Evolutionary conservation across 805 yeast species (phyloP).

Genomic region (Kuraishia piskuri): DNA sequence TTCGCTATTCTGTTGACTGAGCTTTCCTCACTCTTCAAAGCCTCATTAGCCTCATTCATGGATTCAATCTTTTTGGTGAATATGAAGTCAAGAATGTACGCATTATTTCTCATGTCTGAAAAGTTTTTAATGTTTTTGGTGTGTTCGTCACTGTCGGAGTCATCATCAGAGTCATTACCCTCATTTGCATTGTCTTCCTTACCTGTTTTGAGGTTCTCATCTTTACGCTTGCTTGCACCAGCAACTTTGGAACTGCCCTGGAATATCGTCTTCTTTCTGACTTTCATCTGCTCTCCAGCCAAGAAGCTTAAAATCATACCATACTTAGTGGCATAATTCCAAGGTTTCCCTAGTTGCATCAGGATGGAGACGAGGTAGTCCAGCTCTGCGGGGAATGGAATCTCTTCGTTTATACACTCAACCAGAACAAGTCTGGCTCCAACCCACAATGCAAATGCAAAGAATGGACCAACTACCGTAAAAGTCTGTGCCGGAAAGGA

Average conservation of each 20-base stretch:
- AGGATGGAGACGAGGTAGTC: conserved; percentile 11
- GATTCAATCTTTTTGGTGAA: conserved; percentile 15
- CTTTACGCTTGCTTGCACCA: not conserved
- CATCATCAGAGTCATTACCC: conserved; percentile 16
- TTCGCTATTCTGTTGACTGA: not conserved
- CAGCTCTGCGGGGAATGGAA: conserved; percentile 3
- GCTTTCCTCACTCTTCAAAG: not conserved
- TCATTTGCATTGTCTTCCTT: conserved; percentile 9
- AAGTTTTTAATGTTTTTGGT: conserved; percentile 24
- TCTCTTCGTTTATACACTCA: conserved; percentile 13
- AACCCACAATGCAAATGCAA: conserved; percentile 24
- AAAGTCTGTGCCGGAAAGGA: not conserved
- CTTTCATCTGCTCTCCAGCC: conserved; percentile 14
- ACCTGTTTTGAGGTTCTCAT: not conserved
- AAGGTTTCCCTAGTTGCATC: conserved; percentile 13
- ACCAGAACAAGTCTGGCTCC: conserved; percentile 23
- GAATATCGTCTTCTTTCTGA: conserved; percentile 5
- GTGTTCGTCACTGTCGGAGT: conserved; percentile 10
- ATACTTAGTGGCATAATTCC: conserved; percentile 19
- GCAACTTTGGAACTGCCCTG: not conserved
- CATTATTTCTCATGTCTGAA: conserved; percentile 19
- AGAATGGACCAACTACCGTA: conserved; percentile 19
- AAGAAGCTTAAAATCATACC: conserved; percentile 16
- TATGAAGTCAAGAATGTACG: conserved; percentile 18
- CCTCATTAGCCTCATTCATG: not conserved